phyloP scores from a whole-genome alignment of 1,284 basidiomycete species.

The Puccinia polysora region DNA sequence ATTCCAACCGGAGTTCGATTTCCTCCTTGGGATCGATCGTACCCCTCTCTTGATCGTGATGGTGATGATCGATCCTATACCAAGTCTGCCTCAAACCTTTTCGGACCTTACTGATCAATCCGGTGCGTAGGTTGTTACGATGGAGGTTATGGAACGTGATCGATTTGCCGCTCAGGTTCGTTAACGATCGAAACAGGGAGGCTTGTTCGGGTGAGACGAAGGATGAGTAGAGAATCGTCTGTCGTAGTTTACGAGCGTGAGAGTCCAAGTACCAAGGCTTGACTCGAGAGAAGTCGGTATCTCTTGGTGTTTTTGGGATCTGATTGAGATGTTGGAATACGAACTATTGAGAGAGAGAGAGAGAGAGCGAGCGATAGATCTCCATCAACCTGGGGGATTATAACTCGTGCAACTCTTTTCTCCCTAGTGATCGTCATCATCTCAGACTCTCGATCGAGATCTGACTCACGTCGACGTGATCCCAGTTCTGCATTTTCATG shows the following conservation, averaged over 20 bases:
- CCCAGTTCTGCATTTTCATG: constrained; percentile 98
- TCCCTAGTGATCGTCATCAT: neutral
- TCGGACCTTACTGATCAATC: neutral
- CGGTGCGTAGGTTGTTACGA: neutral
- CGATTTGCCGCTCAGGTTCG: constrained; percentile 18
- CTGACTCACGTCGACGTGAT: constrained; percentile 74
- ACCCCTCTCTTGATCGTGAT: neutral
- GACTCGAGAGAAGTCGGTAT: constrained; percentile 91
- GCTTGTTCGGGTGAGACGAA: constrained; percentile 54
- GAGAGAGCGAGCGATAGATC: constrained; percentile 53
- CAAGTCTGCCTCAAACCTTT: constrained; percentile 17
- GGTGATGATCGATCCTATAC: neutral
- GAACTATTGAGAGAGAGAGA: no score
- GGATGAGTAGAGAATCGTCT: constrained; percentile 79
- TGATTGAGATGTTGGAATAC: constrained; percentile 77
- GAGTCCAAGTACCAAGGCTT: constrained; percentile 97
- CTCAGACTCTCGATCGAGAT: no score
- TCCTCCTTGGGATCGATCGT: neutral
- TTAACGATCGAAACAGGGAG: constrained; percentile 1
- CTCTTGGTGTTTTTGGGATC: constrained; percentile 83
- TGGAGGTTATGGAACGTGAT: constrained; percentile 15
- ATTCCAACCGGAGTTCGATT: neutral
- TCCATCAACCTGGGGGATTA: neutral
- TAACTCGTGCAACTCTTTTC: neutral
- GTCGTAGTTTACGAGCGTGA: constrained; percentile 76